A percentile compares a stretch with the other conserved stretches of the same genome.
Conservation (phyloP, 768 basidiomycete genomes). For the Rhodotorula paludigena region DNA sequence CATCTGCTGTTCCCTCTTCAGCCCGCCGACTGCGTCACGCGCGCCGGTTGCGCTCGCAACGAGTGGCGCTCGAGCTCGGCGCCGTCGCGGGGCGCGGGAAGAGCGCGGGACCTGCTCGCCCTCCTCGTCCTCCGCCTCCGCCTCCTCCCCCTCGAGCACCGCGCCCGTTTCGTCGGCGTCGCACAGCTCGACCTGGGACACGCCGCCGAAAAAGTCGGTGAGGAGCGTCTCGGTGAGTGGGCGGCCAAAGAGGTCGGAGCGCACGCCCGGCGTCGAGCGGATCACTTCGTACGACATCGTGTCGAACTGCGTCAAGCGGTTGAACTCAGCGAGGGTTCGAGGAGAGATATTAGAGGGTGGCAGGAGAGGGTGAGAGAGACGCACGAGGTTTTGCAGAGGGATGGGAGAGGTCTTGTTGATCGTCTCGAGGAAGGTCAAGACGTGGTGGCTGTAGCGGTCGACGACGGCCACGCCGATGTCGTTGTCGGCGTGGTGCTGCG, state of each 20-base stretch:
- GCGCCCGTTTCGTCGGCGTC: no score
- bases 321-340: neutral
- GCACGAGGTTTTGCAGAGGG: constrained; percentile 45
- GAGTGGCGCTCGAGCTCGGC: neutral
- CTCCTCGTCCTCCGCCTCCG: neutral
- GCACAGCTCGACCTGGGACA: constrained; percentile 64
- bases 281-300: constrained; percentile 69
- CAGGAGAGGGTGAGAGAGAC: neutral
- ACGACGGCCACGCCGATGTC: constrained; percentile 95
- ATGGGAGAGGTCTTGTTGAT: constrained; percentile 82
- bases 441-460: constrained; percentile 86
- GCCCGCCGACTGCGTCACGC: no score
- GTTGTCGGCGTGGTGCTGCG: constrained; percentile 83
- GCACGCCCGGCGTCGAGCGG: constrained; percentile 81
- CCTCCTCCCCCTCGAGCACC: neutral
- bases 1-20: neutral
- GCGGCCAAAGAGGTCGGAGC: constrained; percentile 70
- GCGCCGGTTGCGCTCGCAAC: no score
- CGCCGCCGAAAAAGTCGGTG: constrained; percentile 85
- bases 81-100: no score
- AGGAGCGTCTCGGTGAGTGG: constrained; percentile 59
- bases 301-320: constrained; percentile 59
- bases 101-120: no score
- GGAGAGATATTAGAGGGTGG: neutral
- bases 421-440: constrained; percentile 83